Conservation (phyloP, 23 red algal species). For the Gracilaria gracilis region DNA sequence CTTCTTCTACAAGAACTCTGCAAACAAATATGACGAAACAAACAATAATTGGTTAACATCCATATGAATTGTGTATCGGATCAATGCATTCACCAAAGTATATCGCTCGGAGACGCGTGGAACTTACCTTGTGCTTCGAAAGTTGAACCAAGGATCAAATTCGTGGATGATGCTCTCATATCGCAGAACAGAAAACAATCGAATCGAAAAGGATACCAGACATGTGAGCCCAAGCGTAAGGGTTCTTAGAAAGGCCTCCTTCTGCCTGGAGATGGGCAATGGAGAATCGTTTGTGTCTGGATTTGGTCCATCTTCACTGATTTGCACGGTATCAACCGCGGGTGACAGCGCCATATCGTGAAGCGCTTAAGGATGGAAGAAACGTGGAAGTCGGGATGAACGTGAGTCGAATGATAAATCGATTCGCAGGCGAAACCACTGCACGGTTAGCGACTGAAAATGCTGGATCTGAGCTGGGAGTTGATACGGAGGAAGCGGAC, state of each 20-base stretch:
- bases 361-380: not conserved
- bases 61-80: not conserved
- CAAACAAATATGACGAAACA: not conserved
- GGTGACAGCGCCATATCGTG: slow-evolving; percentile 5
- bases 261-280: slow-evolving; percentile 15
- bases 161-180: slow-evolving; percentile 99
- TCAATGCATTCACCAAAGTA: not conserved
- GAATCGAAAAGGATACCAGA: slow-evolving; percentile 84
- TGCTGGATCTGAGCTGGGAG: no score
- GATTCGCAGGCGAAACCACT: not conserved
- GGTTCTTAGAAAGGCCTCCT: slow-evolving; percentile 76
- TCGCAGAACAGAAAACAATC: slow-evolving; percentile 93
- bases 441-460: not conserved
- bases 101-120: not conserved
- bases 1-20: slow-evolving; percentile 88
- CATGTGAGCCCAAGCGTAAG: slow-evolving; percentile 70
- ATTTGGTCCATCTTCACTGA: not conserved
- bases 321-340: not conserved
- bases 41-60: not conserved
- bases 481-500: no score
- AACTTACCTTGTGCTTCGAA: slow-evolving; percentile 83
- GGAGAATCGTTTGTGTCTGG: not conserved
- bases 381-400: not conserved
- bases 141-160: slow-evolving; percentile 99
- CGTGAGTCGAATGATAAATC: not conserved